phyloP scores from a whole-genome alignment of 2,329 filamentous ascomycete species.

The Neofusicoccum ribis region DNA sequence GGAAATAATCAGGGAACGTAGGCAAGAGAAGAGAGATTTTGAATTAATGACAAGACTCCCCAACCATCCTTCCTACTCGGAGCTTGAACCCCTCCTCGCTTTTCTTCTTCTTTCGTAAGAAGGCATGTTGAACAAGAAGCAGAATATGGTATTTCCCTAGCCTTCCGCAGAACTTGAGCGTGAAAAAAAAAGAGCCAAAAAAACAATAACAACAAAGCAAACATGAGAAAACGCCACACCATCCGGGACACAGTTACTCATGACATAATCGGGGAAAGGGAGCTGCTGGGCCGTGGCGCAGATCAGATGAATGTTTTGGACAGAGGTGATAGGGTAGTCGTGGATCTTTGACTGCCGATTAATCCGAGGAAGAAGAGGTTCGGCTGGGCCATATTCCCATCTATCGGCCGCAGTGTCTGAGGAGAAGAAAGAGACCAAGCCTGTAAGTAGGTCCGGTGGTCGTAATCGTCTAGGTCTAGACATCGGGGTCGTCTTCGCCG shows the following conservation, averaged over 20 bases:
- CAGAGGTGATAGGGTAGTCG: no score
- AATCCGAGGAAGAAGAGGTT: no score
- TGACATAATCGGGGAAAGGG: neutral
- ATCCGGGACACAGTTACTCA: constrained; percentile 4
- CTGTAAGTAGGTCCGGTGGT: neutral
- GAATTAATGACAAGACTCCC: no score
- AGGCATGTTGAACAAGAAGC: constrained; percentile 3
- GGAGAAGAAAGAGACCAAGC: no score
- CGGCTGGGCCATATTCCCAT: no score
- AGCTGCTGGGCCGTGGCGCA: no score
- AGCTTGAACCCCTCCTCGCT: neutral
- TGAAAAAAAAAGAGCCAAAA: neutral
- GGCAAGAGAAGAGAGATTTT: no score
- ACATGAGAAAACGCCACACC: neutral
- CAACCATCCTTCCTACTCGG: neutral
- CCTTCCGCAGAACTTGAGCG: neutral
- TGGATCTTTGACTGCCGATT: no score
- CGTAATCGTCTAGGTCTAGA: neutral
- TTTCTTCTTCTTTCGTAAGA: neutral
- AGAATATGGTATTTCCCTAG: constrained; percentile 15
- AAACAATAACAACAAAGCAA: neutral
- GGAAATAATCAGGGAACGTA: no score
- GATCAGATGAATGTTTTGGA: no score
- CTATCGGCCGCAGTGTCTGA: no score
- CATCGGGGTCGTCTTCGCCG: constrained; percentile 19